Conservation (phyloP, 2,329 filamentous ascomycete genomes). For the Chaetomium olivaceum region DNA sequence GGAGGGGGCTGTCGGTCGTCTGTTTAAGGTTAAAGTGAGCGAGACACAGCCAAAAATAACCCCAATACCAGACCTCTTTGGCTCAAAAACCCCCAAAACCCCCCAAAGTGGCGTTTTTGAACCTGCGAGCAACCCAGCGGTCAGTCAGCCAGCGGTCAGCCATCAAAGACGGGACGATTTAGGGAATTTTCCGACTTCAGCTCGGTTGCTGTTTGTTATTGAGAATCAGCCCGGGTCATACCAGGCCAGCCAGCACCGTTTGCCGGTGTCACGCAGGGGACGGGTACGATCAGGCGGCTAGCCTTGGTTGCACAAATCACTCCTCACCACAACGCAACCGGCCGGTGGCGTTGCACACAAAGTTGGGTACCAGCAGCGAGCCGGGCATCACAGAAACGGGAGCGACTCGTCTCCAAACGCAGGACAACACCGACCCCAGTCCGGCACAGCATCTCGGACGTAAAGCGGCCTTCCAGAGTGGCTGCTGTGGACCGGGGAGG, state of each 20-base stretch:
- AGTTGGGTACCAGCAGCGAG: constrained; percentile 19
- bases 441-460: constrained; percentile 12
- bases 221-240: not conserved
- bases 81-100: not conserved
- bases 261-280: not conserved
- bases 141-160: constrained; percentile 1
- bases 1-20: constrained; percentile 26
- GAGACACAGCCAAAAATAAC: constrained; percentile 25
- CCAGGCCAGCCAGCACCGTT: not conserved
- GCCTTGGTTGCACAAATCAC: constrained; percentile 17
- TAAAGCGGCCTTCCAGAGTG: constrained; percentile 4
- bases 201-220: not conserved
- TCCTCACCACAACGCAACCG: constrained; percentile 10
- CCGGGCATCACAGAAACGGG: not conserved
- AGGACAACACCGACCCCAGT: not conserved
- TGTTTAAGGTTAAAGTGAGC: constrained; percentile 34
- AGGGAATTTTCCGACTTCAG: not conserved
- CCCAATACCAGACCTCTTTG: not conserved
- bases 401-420: not conserved
- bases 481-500: not conserved
- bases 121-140: constrained; percentile 1
- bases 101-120: not conserved
- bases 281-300: constrained; percentile 26
- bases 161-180: not conserved
- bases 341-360: constrained; percentile 20